phyloP scores from a whole-genome alignment of 2,329 filamentous ascomycete genomes.

The Lachnellula hyalina region DNA sequence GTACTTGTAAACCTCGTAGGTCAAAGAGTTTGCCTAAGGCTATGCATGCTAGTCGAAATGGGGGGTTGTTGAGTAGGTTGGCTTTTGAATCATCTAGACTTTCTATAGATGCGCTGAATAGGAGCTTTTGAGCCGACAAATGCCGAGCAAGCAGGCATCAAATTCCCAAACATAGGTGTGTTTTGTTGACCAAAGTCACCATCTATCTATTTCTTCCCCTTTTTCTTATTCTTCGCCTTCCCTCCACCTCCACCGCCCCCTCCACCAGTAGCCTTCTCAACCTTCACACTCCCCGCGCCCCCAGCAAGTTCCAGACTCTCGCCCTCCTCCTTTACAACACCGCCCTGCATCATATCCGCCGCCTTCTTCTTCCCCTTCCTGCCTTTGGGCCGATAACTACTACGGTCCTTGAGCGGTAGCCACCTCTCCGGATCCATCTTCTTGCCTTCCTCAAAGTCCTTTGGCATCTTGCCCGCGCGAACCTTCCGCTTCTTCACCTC shows the following conservation, averaged over 20 bases:
- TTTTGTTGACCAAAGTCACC: neutral
- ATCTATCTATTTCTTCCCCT: constrained; percentile 45
- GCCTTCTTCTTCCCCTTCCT: constrained; percentile 87
- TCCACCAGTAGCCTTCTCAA: constrained; percentile 49
- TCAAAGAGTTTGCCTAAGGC: no score
- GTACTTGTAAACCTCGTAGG: no score
- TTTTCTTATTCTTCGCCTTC: constrained; percentile 39
- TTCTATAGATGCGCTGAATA: neutral
- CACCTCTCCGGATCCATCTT: constrained; percentile 86
- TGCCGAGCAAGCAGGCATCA: neutral
- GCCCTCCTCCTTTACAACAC: constrained; percentile 64
- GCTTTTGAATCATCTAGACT: no score
- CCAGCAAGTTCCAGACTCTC: constrained; percentile 60
- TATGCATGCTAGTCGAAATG: no score
- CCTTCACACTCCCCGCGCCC: constrained; percentile 57
- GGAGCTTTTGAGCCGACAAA: neutral
- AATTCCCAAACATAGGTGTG: neutral
- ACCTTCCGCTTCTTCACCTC: constrained; percentile 52
- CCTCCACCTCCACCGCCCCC: constrained; percentile 14
- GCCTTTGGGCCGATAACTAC: constrained; percentile 82
- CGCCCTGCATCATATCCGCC: constrained; percentile 77
- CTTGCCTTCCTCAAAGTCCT: constrained; percentile 71
- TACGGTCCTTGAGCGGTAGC: constrained; percentile 85
- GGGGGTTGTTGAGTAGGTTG: no score
- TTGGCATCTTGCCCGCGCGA: constrained; percentile 59